phyloP scores from a whole-genome alignment of 2,329 filamentous ascomycete species.

The Fusarium brevicatenulatum region DNA sequence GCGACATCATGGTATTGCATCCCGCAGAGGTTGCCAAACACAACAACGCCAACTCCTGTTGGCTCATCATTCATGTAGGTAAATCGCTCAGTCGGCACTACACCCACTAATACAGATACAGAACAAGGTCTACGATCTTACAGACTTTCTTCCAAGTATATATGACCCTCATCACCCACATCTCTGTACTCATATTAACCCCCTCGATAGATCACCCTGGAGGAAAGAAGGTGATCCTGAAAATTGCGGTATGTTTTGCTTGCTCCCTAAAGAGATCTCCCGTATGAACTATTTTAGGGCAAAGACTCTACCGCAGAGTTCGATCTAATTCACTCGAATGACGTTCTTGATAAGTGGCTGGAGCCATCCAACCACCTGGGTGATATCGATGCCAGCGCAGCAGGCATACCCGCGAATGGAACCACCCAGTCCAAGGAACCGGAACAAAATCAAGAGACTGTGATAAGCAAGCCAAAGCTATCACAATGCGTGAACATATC shows the following conservation, averaged over 20 bases:
- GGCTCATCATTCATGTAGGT: conserved; percentile 26
- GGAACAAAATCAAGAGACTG: neutral
- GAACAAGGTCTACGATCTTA: conserved; percentile 28
- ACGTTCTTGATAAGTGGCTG: conserved; percentile 24
- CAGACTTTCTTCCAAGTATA: conserved; percentile 19
- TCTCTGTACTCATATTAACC: neutral
- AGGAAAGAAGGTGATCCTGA: conserved; percentile 24
- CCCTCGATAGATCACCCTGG: conserved; percentile 1
- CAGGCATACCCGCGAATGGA: neutral
- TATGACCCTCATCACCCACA: rapidly evolving
- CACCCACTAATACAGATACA: neutral
- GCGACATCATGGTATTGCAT: conserved; percentile 1
- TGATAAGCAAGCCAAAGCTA: conserved; percentile 1
- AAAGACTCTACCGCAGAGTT: conserved; percentile 22
- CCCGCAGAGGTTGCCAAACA: conserved; percentile 14
- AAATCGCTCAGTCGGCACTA: neutral
- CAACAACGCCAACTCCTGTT: conserved; percentile 20
- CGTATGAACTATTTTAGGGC: neutral
- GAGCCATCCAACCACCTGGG: conserved; percentile 10
- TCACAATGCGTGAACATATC: conserved; percentile 12
- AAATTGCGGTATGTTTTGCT: neutral
- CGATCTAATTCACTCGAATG: conserved; percentile 19
- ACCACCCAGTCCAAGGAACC: neutral
- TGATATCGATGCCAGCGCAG: neutral
- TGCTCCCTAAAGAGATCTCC: rapidly evolving